These are phyloP conservation scores for Fusarium phyllophilum DNA, from an alignment of 2,329 filamentous ascomycete genomes.

Conservation along the genomic window DNA sequence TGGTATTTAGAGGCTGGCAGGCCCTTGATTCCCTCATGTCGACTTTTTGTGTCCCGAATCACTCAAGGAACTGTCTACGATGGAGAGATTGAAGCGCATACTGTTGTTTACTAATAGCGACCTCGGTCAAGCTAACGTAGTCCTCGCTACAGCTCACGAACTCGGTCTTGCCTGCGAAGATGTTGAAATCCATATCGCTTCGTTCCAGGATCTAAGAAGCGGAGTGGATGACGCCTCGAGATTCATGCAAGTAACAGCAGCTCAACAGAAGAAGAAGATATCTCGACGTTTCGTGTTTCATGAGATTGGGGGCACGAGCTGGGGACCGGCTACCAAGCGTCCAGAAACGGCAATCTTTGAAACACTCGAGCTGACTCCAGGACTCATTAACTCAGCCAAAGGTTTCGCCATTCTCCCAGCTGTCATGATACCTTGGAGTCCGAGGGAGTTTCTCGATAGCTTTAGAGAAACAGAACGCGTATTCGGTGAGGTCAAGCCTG, in stretches of 20 bases:
- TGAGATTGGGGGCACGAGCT: background rate
- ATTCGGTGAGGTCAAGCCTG: background rate
- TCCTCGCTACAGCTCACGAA: background rate
- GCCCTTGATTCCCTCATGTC: background rate
- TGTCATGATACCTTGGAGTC: background rate
- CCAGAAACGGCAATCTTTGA: background rate
- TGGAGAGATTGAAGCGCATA: rapidly evolving
- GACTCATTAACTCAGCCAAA: background rate
- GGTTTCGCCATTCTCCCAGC: background rate
- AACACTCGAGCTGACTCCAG: background rate
- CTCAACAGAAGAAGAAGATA: background rate
- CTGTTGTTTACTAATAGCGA: background rate
- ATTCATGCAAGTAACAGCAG: background rate
- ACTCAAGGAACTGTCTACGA: rapidly evolving
- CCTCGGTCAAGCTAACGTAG: background rate
- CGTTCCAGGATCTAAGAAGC: background rate
- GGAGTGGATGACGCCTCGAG: background rate
- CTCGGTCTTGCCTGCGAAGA: background rate
- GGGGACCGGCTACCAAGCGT: background rate
- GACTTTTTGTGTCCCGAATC: no score
- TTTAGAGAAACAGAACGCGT: background rate
- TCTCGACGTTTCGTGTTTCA: background rate
- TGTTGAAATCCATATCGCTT: background rate
- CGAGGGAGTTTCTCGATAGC: background rate
- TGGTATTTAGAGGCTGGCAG: background rate